Evolutionary conservation across 306 rosid genomes (phyloP).

Genomic region (Casuarina cunninghamiana): DNA sequence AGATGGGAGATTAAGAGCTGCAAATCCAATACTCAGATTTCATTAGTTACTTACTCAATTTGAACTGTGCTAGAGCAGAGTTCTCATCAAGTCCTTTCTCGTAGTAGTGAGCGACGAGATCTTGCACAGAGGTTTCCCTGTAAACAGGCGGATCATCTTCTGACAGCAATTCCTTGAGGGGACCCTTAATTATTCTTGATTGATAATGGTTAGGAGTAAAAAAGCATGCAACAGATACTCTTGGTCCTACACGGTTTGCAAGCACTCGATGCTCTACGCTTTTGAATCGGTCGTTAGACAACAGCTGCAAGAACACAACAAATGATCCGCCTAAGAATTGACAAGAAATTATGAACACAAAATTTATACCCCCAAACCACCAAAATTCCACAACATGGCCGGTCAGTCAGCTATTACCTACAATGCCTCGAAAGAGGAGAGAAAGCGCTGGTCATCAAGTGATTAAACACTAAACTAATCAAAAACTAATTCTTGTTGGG

Average conservation of each 20-base stretch:
- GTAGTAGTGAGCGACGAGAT: slow-evolving; percentile 30
- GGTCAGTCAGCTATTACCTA: no score
- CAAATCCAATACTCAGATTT: not conserved
- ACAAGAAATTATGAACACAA: not conserved
- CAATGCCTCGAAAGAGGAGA: no score
- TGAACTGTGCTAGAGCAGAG: slow-evolving; percentile 36
- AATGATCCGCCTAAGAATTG: not conserved
- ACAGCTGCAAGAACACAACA: slow-evolving; percentile 28
- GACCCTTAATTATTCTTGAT: slow-evolving; percentile 34
- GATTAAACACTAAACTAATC: no score
- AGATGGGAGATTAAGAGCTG: no score
- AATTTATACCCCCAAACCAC: no score
- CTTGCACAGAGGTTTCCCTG: slow-evolving; percentile 34
- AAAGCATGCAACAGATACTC: slow-evolving; percentile 46
- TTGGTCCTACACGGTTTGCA: slow-evolving; percentile 36
- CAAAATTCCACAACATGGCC: no score
- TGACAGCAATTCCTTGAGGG: slow-evolving; percentile 46
- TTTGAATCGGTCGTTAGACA: slow-evolving; percentile 46
- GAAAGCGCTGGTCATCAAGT: no score
- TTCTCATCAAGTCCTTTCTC: slow-evolving; percentile 47
- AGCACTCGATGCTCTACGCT: slow-evolving; percentile 53
- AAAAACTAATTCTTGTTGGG: no score
- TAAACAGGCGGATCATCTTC: slow-evolving; percentile 41
- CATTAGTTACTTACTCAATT: not conserved
- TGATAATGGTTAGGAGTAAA: slow-evolving; percentile 32